These are phyloP conservation scores for Blastobotrys proliferans DNA, from an alignment of 1,139 yeast genomes.

Conservation along the genomic window DNA sequence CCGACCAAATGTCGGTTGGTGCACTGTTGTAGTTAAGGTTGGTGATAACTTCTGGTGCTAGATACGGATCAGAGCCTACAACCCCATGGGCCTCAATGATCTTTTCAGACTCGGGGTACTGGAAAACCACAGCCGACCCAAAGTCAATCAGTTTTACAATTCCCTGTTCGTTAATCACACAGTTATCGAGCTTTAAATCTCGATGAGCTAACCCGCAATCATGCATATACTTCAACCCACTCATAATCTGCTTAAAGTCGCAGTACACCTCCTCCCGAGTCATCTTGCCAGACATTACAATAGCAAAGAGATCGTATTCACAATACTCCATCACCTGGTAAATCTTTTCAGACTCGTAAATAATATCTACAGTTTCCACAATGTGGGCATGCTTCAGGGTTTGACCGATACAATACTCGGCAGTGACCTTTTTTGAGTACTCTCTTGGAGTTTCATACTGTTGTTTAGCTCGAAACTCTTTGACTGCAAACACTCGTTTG, in stretches of 20 bases:
- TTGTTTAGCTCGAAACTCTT: slow-evolving; percentile 79
- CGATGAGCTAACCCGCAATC: slow-evolving; percentile 88
- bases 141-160: slow-evolving; percentile 88
- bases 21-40: slow-evolving; percentile 81
- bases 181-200: slow-evolving; percentile 87
- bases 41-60: slow-evolving; percentile 92
- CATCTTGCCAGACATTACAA: slow-evolving; percentile 95
- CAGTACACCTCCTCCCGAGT: slow-evolving; percentile 80
- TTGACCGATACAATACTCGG: slow-evolving; percentile 92
- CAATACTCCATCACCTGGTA: slow-evolving; percentile 95
- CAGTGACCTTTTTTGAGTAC: slow-evolving; percentile 89
- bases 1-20: slow-evolving; percentile 94
- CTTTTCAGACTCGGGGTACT: slow-evolving; percentile 81
- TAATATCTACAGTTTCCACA: slow-evolving; percentile 85
- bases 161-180: slow-evolving; percentile 82
- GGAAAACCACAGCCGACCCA: slow-evolving; percentile 90
- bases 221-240: slow-evolving; percentile 81
- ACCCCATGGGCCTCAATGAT: slow-evolving; percentile 83
- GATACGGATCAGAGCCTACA: slow-evolving; percentile 90
- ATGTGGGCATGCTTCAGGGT: slow-evolving; percentile 88
- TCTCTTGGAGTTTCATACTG: slow-evolving; percentile 77
- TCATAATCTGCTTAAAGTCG: slow-evolving; percentile 80
- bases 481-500: slow-evolving; percentile 78
- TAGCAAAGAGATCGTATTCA: slow-evolving; percentile 87
- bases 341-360: slow-evolving; percentile 83